These are phyloP conservation scores for Pseudocercospora macadamiae DNA, from an alignment of 2,329 filamentous ascomycete genomes.

Conservation along the genomic window DNA sequence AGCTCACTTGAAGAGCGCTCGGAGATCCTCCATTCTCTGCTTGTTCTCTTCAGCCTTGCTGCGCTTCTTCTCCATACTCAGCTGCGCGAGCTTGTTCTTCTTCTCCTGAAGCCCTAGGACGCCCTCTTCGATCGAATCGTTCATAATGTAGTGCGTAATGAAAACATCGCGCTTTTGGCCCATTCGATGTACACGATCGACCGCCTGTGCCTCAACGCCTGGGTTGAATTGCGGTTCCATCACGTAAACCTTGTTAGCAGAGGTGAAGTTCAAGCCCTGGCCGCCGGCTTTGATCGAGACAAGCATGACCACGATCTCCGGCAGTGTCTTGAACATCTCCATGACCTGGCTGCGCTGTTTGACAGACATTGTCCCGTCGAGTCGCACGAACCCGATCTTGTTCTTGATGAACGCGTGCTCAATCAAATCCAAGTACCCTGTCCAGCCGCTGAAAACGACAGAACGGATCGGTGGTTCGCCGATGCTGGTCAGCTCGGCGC, in stretches of 20 bases:
- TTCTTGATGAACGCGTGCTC: conserved; percentile 73
- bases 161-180: conserved; percentile 87
- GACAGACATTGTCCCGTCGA: conserved; percentile 88
- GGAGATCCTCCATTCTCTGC: conserved; percentile 65
- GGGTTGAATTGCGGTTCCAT: conserved; percentile 99
- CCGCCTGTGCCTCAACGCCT: conserved; percentile 88
- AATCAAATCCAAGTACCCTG: conserved; percentile 89
- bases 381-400: conserved; percentile 72
- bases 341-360: conserved; percentile 73
- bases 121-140: conserved; percentile 87
- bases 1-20: conserved; percentile 56
- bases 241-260: conserved; percentile 84
- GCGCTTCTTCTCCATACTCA: conserved; percentile 71
- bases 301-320: conserved; percentile 74
- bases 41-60: conserved; percentile 65
- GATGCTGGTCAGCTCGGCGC: conserved; percentile 57
- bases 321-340: conserved; percentile 74
- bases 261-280: conserved; percentile 85
- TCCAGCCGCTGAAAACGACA: conserved; percentile 96
- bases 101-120: conserved; percentile 88
- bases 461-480: conserved; percentile 72
- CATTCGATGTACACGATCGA: conserved; percentile 88
- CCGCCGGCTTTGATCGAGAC: conserved; percentile 93
- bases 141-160: conserved; percentile 90
- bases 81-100: conserved; percentile 85